phyloP scores from a whole-genome alignment of 306 rosid genomes.

The Dalbergia cultrata region DNA sequence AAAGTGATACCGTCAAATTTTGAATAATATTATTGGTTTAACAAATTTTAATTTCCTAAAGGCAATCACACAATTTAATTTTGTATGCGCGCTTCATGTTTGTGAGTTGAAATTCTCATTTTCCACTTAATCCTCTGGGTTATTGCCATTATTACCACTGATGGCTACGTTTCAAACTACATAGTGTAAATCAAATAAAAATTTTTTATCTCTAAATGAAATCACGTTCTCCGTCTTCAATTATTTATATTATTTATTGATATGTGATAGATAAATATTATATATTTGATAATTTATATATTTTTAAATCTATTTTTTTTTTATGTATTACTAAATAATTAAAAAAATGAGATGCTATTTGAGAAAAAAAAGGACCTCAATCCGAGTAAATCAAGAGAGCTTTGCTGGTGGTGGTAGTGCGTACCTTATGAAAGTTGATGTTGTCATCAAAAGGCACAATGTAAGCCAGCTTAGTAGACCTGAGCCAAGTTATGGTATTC shows the following conservation, averaged over 20 bases:
- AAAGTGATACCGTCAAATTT: neutral
- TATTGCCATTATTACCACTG: neutral
- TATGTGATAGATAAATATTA: too few species aligned
- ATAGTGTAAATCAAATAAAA: constrained; percentile 7
- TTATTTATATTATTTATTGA: too few species aligned
- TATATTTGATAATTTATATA: too few species aligned
- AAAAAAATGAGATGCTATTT: too few species aligned
- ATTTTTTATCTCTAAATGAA: too few species aligned
- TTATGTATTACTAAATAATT: too few species aligned
- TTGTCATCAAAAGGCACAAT: constrained; percentile 94
- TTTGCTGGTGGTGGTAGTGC: constrained; percentile 9
- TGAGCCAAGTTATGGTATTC: constrained; percentile 93
- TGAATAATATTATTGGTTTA: neutral
- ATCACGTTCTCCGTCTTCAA: too few species aligned
- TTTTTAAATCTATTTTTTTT: too few species aligned
- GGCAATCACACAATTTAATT: neutral
- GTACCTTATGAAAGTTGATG: constrained; percentile 98
- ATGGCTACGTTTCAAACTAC: constrained; percentile 1
- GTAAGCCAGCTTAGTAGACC: constrained; percentile 75
- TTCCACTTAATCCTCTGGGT: neutral
- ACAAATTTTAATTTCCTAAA: neutral
- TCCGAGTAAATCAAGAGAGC: constrained; percentile 14
- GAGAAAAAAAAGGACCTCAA: too few species aligned
- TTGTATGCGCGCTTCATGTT: neutral
- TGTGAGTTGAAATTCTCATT: neutral